phyloP scores from a whole-genome alignment of 2,329 filamentous ascomycete genomes.

The Fusarium circinatum region DNA sequence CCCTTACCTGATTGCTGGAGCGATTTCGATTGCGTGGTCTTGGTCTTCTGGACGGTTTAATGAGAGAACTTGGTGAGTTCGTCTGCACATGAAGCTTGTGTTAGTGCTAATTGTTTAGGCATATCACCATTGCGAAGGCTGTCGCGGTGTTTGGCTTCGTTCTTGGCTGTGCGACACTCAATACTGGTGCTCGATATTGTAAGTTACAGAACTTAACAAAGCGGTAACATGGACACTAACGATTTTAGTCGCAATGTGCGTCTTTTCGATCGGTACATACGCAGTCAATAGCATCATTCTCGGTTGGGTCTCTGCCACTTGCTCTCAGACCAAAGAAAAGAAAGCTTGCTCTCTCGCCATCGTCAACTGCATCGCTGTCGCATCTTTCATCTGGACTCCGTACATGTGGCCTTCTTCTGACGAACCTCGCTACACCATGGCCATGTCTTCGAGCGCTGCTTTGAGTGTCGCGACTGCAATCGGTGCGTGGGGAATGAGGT shows the following conservation, averaged over 20 bases:
- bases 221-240: fast-evolving
- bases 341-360: slow-evolving; percentile 42
- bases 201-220: fast-evolving
- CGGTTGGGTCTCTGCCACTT: slow-evolving; percentile 54
- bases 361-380: slow-evolving; percentile 36
- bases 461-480: slow-evolving; percentile 49
- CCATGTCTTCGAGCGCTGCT: slow-evolving; percentile 32
- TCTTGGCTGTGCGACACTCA: slow-evolving; percentile 41
- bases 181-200: slow-evolving; percentile 32
- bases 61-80: slow-evolving; percentile 53
- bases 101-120: slow-evolving; percentile 30
- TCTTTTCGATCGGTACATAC: slow-evolving; percentile 52
- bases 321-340: slow-evolving; percentile 59
- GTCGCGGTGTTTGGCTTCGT: slow-evolving; percentile 48
- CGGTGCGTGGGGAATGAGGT: slow-evolving; percentile 51
- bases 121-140: slow-evolving; percentile 55
- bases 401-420: slow-evolving; percentile 29
- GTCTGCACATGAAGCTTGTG: fast-evolving
- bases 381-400: slow-evolving; percentile 24
- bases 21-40: slow-evolving; percentile 27
- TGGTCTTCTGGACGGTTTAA: slow-evolving; percentile 57
- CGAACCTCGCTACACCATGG: slow-evolving; percentile 25
- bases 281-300: slow-evolving; percentile 57
- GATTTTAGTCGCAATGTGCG: slow-evolving; percentile 42
- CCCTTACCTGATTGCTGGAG: slow-evolving; percentile 54